A percentile compares a stretch with the other conserved stretches of the same genome.
phyloP scores from a whole-genome alignment of 148 eudicot species.

The Camellia japonica region DNA sequence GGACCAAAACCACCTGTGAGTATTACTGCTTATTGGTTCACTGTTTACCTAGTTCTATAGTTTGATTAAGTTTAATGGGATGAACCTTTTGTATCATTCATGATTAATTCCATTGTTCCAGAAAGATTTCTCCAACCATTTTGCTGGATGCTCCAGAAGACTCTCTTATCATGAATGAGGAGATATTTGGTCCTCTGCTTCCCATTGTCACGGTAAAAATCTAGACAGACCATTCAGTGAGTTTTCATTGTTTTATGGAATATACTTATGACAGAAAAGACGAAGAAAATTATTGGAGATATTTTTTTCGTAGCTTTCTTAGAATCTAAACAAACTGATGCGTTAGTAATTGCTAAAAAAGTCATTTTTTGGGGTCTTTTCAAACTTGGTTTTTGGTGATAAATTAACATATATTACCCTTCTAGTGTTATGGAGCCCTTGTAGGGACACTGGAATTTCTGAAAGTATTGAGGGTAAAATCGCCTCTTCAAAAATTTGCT shows the following conservation, averaged over 20 bases:
- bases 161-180: slow-evolving; percentile 60
- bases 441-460: too few species aligned
- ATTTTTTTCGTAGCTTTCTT: too few species aligned
- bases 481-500: too few species aligned
- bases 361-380: too few species aligned
- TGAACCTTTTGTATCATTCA: not conserved
- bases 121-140: slow-evolving; percentile 62
- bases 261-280: not conserved
- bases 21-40: not conserved
- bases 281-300: not conserved
- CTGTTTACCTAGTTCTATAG: not conserved
- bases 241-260: not conserved
- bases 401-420: too few species aligned
- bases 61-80: not conserved
- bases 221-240: not conserved
- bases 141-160: slow-evolving; percentile 59
- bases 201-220: slow-evolving; percentile 55
- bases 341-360: too few species aligned
- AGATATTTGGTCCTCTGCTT: slow-evolving; percentile 72
- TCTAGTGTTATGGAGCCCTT: too few species aligned
- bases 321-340: too few species aligned
- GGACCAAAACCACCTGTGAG: slow-evolving; percentile 47
- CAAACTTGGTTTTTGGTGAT: too few species aligned
- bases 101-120: slow-evolving; percentile 21
- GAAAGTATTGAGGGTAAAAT: too few species aligned